These are phyloP conservation scores for Prasinococcaceae sp. DNA, from an alignment of 139 green algal genomes.

Conservation along the genomic window DNA sequence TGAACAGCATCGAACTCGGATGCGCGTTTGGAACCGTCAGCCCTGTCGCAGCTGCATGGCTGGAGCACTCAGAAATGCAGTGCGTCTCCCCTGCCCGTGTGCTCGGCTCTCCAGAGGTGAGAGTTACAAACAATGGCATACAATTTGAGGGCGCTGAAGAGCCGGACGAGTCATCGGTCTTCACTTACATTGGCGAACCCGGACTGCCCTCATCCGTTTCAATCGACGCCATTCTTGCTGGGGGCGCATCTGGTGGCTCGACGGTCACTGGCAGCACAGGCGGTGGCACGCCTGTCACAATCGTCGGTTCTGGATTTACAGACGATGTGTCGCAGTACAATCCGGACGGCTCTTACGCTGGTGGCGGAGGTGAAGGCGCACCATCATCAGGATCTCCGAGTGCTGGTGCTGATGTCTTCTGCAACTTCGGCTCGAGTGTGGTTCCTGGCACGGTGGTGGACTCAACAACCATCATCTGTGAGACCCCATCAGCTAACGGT, in stretches of 20 bases:
- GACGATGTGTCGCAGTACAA: neutral
- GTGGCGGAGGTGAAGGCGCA: neutral
- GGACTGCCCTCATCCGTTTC: no score
- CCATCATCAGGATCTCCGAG: neutral
- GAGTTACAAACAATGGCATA: no score
- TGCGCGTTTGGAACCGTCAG: neutral
- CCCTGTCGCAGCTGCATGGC: neutral
- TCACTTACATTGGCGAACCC: neutral
- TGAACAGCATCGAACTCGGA: neutral
- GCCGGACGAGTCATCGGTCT: conserved; percentile 3
- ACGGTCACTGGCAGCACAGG: neutral
- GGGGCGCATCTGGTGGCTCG: neutral
- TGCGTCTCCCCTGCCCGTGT: neutral
- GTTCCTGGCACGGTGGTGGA: neutral
- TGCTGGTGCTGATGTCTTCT: neutral
- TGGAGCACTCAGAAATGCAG: neutral
- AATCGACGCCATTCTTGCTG: neutral
- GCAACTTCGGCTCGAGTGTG: neutral
- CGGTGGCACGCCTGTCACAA: neutral
- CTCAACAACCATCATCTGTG: neutral
- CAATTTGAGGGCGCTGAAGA: no score
- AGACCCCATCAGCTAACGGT: no score
- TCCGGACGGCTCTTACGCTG: neutral
- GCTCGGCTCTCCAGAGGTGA: no score
- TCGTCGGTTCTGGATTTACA: neutral